Conservation (phyloP, 768 basidiomycete species). For the Termitomyces bulborhizus region DNA sequence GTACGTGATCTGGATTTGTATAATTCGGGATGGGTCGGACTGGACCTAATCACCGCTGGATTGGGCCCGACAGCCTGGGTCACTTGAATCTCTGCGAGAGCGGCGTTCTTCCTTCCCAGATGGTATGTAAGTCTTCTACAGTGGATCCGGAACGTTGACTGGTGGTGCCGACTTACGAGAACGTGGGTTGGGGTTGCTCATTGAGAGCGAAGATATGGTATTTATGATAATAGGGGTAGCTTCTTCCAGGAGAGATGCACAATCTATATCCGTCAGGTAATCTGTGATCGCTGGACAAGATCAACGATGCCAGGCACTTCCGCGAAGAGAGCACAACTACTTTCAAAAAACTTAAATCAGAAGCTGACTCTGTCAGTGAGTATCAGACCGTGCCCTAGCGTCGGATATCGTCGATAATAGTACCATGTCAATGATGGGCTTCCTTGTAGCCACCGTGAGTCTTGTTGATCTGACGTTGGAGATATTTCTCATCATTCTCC, state of each 20-base stretch:
- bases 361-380: neutral
- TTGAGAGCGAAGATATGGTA: constrained; percentile 47
- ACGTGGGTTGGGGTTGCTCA: constrained; percentile 47
- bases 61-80: constrained; percentile 2
- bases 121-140: constrained; percentile 40
- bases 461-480: too few species aligned
- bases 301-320: neutral
- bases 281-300: neutral
- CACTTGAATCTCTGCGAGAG: constrained; percentile 39
- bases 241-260: constrained; percentile 28
- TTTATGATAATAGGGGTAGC: constrained; percentile 43
- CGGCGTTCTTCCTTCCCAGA: constrained; percentile 37
- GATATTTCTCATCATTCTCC: too few species aligned
- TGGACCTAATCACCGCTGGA: neutral
- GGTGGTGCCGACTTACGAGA: constrained; percentile 37
- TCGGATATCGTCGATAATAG: too few species aligned
- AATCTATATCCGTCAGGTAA: constrained; percentile 5
- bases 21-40: constrained; percentile 24
- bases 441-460: too few species aligned
- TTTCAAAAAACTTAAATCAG: neutral
- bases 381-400: neutral
- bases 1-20: constrained; percentile 22
- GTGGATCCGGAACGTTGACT: constrained; percentile 46
- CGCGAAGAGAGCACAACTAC: neutral
- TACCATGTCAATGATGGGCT: too few species aligned